Evolutionary conservation across 1,139 yeast species (phyloP), one percentile per base, ranked within the genome.

Genomic region (Blastobotrys persicus): DNA sequence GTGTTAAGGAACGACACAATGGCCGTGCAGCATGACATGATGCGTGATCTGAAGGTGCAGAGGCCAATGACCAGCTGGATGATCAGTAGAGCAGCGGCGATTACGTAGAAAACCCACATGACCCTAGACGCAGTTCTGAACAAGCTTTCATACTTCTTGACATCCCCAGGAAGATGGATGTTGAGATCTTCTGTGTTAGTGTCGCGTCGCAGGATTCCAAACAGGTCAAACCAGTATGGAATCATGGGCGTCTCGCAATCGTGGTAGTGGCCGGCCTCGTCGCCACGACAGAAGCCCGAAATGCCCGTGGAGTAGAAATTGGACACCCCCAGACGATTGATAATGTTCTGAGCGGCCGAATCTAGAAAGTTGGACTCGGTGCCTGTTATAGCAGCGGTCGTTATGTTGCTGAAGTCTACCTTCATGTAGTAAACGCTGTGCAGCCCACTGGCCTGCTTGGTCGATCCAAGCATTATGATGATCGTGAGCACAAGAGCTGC

Each of bases 231-330:
- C 68, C 91, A 85, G 70, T 75, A 78, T 13, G 82, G 77, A 54
- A 75, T 76, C 28, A 49, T 37, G 4, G 74, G 72, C 9, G 67
- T 60, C 35, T 51, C 46, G 58, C 74, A 70, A 39, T 69, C 68
- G 45, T 76, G 67, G 51, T 70, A 62, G 12, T 34, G 42, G 34
- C 31, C 39, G 23, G 43, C 31, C n/a, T 19, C 28, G 11, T 37
- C 18, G 19, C 91, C 91, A 58, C 76, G 71, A 66, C 95, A 86
- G 68, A 83, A 85, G 31, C 89, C 91, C 81, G 89, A 85, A 62
- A 77, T 74, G 43, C 88, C 81, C 37, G 84, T 70, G n/a, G 81
- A 74, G 63, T 84, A 85, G 26, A 80, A 78, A 45, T 80, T 80
- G 5, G 85, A 71, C 31, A 85, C 67, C 0, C 88, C 87, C 42